These are phyloP conservation scores for Deinandra increscens DNA, from an alignment of 129 eudicot species.

Conservation along the genomic window DNA sequence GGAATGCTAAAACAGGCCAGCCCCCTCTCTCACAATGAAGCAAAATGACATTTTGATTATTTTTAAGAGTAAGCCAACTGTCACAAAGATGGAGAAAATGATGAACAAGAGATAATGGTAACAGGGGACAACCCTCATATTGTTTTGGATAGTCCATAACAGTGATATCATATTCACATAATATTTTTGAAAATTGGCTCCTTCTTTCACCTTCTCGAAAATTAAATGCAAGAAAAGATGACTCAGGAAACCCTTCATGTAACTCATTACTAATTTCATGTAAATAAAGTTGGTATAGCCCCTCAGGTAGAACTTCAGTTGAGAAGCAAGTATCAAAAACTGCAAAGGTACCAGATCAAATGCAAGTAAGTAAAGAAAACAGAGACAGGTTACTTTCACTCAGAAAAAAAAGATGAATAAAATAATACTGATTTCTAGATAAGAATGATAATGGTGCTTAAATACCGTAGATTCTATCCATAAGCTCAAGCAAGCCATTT, in stretches of 20 bases:
- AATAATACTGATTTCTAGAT: constrained; percentile 7
- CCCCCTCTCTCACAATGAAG: constrained; percentile 98
- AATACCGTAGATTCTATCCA: constrained; percentile 93
- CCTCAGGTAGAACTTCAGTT: constrained; percentile 83
- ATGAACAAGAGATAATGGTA: constrained; percentile 84
- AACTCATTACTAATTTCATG: constrained; percentile 80
- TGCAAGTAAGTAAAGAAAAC: constrained; percentile 10
- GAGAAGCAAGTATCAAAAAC: constrained; percentile 98
- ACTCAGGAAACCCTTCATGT: constrained; percentile 82
- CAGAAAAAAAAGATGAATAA: constrained; percentile 5
- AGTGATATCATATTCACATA: constrained; percentile 84
- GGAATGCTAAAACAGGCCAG: constrained; percentile 89
- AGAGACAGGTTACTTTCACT: background rate
- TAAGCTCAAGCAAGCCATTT: constrained; percentile 94
- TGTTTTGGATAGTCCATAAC: constrained; percentile 97
- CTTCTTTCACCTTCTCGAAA: constrained; percentile 92
- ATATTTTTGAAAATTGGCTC: constrained; percentile 82
- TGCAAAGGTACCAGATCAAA: constrained; percentile 39
- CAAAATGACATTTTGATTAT: constrained; percentile 66
- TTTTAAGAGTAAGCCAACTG: constrained; percentile 69
- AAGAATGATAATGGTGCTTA: constrained; percentile 9
- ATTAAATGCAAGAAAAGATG: constrained; percentile 88
- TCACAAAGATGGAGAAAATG: constrained; percentile 92
- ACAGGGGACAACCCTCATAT: constrained; percentile 87
- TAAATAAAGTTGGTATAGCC: constrained; percentile 73